These are phyloP conservation scores for Podospora appendiculata DNA, from an alignment of 495 filamentous ascomycete genomes.

Conservation along the genomic window DNA sequence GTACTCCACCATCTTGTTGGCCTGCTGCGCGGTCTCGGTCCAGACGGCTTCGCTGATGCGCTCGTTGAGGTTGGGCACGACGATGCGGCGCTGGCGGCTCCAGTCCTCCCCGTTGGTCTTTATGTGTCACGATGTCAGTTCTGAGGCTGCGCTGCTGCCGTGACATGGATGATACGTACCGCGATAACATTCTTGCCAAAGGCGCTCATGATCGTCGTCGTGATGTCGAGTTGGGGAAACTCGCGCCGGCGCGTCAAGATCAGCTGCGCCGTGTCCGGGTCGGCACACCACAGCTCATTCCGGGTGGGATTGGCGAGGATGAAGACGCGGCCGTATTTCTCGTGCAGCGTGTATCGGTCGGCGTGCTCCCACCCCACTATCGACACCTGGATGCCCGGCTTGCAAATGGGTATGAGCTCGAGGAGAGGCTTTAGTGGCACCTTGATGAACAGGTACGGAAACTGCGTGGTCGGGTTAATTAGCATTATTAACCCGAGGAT, in stretches of 20 bases:
- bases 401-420: conserved; percentile 15
- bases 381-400: conserved; percentile 7
- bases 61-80: conserved; percentile 33
- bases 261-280: conserved; percentile 12
- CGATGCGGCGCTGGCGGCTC: conserved; percentile 33
- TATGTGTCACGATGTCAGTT: too few species aligned
- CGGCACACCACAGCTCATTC: conserved; percentile 19
- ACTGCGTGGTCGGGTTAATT: not conserved
- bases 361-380: conserved; percentile 27
- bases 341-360: conserved; percentile 6
- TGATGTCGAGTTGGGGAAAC: conserved; percentile 18
- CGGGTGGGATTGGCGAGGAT: conserved; percentile 18
- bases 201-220: conserved; percentile 17
- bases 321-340: conserved; percentile 16
- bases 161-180: conserved; percentile 7
- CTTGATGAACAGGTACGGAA: conserved; percentile 12
- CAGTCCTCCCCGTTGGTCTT: conserved; percentile 23
- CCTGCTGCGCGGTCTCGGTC: conserved; percentile 27
- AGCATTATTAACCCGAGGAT: not conserved
- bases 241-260: conserved; percentile 24
- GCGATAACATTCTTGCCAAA: conserved; percentile 23
- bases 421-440: conserved; percentile 11
- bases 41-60: conserved; percentile 29
- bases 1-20: conserved; percentile 21
- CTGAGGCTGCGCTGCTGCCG: not conserved